Evolutionary conservation across 1,284 basidiomycete species (phyloP), one percentile per base, ranked within the genome.

Genomic region (Puccinia horiana): DNA sequence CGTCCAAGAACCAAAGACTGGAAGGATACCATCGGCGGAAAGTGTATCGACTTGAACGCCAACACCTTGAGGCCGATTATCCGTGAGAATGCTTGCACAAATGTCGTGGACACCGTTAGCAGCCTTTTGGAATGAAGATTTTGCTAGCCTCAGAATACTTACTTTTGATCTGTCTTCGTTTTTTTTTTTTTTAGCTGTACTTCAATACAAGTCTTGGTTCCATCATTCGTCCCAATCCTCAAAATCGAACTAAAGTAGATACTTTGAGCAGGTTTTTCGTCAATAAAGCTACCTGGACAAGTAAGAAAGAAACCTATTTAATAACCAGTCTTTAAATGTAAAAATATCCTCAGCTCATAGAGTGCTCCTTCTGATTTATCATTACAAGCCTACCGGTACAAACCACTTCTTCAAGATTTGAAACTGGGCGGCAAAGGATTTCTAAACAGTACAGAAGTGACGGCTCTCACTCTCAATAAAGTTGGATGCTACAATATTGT

Each of bases 131-230:
- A n/a, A n/a, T n/a, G n/a, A n/a, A n/a, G n/a, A n/a, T n/a, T n/a
- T n/a, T n/a, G n/a, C n/a, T n/a, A n/a, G n/a, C n/a, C n/a, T n/a
- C n/a, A n/a, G n/a, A n/a, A n/a, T 54, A 47, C 16, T 20, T 14
- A n/a, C 29, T 32, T 26, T 12, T 47, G 20, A 70, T 26, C 35
- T 70, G n/a, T 69, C 54, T 80, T 20, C 54, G 18, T 37, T 42
- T 70, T 2, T 58, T 80, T 20, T 40, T 11, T 37, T 42, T 70
- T 2, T 58, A 81, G 78, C 26, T 81, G 18, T 81, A 72, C 42
- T 81, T 81, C 56, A 81, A 81, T 47, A 81, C 78, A 14, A 81
- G 78, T 73, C 69, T 81, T n/a, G 78, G 78, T 32, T 73, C 78
- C 26, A 61, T 81, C 26, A 58, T 81, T 61, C 67, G 69, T 12